Evolutionary conservation across 83 land plant species (phyloP).

Genomic region (Diphasiastrum complanatum): DNA sequence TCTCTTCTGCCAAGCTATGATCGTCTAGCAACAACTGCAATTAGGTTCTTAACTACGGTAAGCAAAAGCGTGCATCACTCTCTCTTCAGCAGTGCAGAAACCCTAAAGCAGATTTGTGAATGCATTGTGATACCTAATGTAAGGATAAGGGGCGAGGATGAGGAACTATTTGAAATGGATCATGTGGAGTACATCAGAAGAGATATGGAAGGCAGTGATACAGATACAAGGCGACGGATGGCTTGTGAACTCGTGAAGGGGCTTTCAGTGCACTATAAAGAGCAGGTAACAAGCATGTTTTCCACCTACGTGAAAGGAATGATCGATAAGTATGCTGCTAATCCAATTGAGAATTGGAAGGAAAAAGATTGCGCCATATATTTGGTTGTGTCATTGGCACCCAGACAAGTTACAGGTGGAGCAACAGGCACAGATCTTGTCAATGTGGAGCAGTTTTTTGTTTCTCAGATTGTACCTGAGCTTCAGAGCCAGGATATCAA

Average conservation of each 20-base stretch:
- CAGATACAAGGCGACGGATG: constrained; percentile 81
- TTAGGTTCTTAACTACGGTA: constrained; percentile 82
- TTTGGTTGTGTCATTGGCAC: constrained; percentile 73
- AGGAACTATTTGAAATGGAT: constrained; percentile 91
- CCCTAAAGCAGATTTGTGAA: constrained; percentile 66
- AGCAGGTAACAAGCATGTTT: constrained; percentile 56
- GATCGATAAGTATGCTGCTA: constrained; percentile 46
- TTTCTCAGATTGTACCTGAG: constrained; percentile 66
- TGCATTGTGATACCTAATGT: constrained; percentile 89
- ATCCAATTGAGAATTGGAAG: constrained; percentile 80
- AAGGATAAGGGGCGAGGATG: constrained; percentile 74
- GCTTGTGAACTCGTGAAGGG: constrained; percentile 97
- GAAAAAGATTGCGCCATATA: constrained; percentile 85
- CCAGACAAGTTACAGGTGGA: constrained; percentile 52
- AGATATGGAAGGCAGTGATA: constrained; percentile 95
- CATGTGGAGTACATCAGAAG: constrained; percentile 88
- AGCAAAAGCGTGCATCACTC: constrained; percentile 85
- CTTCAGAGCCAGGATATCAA: constrained; percentile 60
- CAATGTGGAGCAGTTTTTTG: constrained; percentile 69
- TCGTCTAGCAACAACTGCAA: constrained; percentile 67
- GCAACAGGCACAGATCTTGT: constrained; percentile 58
- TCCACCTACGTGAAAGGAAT: constrained; percentile 49
- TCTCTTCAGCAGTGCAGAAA: constrained; percentile 51
- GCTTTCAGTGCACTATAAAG: constrained; percentile 55
- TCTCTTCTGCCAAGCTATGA: constrained; percentile 55